Evolutionary conservation across 805 yeast genomes (phyloP).

Genomic region (Myxozyma melibiosi): DNA sequence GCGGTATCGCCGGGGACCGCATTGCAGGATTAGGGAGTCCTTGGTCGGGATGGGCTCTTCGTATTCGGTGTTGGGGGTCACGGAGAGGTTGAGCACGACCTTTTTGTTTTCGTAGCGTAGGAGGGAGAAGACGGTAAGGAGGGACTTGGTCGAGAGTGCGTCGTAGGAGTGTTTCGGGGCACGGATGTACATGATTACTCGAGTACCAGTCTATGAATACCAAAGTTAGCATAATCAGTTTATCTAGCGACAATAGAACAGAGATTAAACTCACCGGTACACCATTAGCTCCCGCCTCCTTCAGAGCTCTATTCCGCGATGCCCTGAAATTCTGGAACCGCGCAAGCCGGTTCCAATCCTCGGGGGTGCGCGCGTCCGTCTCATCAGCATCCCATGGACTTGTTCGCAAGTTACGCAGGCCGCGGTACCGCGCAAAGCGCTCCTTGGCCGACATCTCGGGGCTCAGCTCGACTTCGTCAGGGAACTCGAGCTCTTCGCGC

Average conservation of each 20-base stretch:
- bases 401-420: constrained; percentile 76
- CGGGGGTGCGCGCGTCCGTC: constrained; percentile 71
- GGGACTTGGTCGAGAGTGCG: constrained; percentile 53
- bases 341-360: constrained; percentile 72
- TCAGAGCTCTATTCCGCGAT: constrained; percentile 66
- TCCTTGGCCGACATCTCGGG: constrained; percentile 78
- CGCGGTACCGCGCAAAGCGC: constrained; percentile 76
- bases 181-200: constrained; percentile 59
- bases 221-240: constrained; percentile 43
- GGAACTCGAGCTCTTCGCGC: constrained; percentile 70
- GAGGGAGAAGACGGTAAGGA: constrained; percentile 72
- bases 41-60: constrained; percentile 84
- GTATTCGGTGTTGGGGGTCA: constrained; percentile 87
- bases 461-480: constrained; percentile 87
- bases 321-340: constrained; percentile 77
- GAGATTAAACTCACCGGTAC: constrained; percentile 22
- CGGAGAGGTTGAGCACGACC: constrained; percentile 78
- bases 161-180: constrained; percentile 56
- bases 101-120: constrained; percentile 84
- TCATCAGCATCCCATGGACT: constrained; percentile 90
- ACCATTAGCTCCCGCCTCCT: constrained; percentile 53
- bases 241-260: constrained; percentile 37
- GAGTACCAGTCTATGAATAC: constrained; percentile 63
- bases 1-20: constrained; percentile 86
- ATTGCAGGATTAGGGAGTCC: constrained; percentile 79